Conservation (phyloP, 257 asterid species). For the Handroanthus guayacan region DNA sequence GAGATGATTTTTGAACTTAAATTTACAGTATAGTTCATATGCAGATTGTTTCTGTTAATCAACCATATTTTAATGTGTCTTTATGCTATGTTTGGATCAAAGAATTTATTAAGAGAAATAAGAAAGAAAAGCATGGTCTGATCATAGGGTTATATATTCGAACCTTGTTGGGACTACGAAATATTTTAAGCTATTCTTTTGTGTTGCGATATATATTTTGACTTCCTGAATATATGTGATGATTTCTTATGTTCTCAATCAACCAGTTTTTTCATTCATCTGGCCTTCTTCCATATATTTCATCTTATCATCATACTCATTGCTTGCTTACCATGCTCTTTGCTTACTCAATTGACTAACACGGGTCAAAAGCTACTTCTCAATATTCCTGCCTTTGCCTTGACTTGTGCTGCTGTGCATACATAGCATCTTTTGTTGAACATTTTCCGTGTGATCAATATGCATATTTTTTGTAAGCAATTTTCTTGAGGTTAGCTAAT, state of each 20-base stretch:
- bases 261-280: neutral
- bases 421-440: neutral
- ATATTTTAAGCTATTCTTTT: neutral
- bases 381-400: neutral
- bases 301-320: neutral
- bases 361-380: neutral
- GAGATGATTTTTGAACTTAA: constrained; percentile 5
- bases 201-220: neutral
- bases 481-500: neutral
- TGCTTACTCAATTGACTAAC: neutral
- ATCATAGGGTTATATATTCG: too few species aligned
- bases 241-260: neutral
- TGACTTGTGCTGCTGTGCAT: neutral
- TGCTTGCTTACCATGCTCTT: constrained; percentile 4
- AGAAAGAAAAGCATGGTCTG: too few species aligned
- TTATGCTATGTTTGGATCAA: too few species aligned
- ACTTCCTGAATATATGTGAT: neutral
- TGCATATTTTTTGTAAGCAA: neutral
- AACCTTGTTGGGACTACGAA: constrained; percentile 12
- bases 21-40: neutral
- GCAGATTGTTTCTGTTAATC: neutral
- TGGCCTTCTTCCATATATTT: neutral
- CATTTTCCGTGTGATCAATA: too few species aligned
- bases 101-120: too few species aligned
- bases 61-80: neutral